Evolutionary conservation across 345 rosid species (phyloP).

Genomic region (Melastoma malabathricum): DNA sequence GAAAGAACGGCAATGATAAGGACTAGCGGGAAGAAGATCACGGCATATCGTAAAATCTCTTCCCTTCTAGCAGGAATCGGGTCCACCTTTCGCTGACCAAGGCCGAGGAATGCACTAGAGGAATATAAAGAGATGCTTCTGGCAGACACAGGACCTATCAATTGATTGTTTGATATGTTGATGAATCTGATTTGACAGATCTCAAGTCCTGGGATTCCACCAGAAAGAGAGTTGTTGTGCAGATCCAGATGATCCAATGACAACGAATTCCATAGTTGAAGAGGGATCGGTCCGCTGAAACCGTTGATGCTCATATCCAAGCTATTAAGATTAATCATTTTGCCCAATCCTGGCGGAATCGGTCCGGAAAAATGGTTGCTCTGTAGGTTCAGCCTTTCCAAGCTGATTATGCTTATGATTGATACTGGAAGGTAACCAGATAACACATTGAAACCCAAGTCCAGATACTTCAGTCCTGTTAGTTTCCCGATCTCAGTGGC

Average conservation of each 20-base stretch:
- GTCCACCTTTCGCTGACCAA: no score
- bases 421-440: no score
- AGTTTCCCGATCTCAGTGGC: conserved; percentile 1
- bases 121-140: background rate
- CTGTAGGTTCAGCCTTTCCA: background rate
- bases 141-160: background rate
- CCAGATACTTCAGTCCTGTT: accelerated
- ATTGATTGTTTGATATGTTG: background rate
- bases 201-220: background rate
- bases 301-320: background rate
- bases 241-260: background rate
- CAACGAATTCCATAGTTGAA: no score
- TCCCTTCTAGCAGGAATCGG: background rate
- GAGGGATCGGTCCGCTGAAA: no score
- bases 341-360: background rate
- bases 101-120: accelerated
- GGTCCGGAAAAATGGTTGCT: background rate
- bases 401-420: background rate
- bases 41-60: background rate
- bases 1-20: background rate
- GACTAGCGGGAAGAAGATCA: accelerated
- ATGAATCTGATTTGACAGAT: background rate
- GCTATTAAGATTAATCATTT: accelerated
- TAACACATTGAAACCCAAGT: no score
- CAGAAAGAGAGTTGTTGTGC: conserved; percentile 1